phyloP scores from a whole-genome alignment of 2,329 filamentous ascomycete genomes.

The Colletotrichum lindemuthianum region DNA sequence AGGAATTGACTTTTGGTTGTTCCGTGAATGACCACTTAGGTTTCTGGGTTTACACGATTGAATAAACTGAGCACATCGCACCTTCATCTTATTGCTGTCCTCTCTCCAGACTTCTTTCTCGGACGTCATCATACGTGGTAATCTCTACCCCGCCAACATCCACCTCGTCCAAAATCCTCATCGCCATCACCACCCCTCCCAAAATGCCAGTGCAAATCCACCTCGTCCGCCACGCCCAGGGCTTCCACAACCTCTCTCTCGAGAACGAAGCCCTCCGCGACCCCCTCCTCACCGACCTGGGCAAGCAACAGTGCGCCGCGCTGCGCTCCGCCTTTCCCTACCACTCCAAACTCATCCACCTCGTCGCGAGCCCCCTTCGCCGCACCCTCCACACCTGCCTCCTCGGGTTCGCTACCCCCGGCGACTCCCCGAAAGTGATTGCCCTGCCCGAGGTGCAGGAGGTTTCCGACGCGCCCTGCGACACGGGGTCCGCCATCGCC shows the following conservation, averaged over 20 bases:
- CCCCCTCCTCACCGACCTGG: slow-evolving; percentile 80
- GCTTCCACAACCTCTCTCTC: slow-evolving; percentile 79
- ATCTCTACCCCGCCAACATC: neutral
- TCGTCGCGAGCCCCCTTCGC: slow-evolving; percentile 82
- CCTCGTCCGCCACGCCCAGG: slow-evolving; percentile 79
- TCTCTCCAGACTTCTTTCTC: neutral
- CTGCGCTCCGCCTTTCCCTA: slow-evolving; percentile 72
- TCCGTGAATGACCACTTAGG: no score
- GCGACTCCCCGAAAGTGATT: slow-evolving; percentile 58
- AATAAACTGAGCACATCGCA: slow-evolving; percentile 6
- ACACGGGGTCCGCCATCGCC: slow-evolving; percentile 71
- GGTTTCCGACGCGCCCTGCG: slow-evolving; percentile 77
- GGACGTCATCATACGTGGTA: neutral
- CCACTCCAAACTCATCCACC: slow-evolving; percentile 72
- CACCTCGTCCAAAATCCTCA: neutral
- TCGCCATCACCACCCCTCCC: neutral
- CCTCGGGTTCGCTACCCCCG: slow-evolving; percentile 68
- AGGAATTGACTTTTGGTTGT: no score
- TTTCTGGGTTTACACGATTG: neutral
- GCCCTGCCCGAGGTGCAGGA: slow-evolving; percentile 84
- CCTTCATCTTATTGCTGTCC: neutral
- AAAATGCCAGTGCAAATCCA: slow-evolving; percentile 67
- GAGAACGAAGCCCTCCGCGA: slow-evolving; percentile 81
- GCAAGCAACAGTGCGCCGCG: slow-evolving; percentile 75
- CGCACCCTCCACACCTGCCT: slow-evolving; percentile 84